Percentiles rank a stretch among this genome's conserved stretches.
Evolutionary conservation across 495 filamentous ascomycete genomes (phyloP).

Genomic region (Acidomyces sp.): DNA sequence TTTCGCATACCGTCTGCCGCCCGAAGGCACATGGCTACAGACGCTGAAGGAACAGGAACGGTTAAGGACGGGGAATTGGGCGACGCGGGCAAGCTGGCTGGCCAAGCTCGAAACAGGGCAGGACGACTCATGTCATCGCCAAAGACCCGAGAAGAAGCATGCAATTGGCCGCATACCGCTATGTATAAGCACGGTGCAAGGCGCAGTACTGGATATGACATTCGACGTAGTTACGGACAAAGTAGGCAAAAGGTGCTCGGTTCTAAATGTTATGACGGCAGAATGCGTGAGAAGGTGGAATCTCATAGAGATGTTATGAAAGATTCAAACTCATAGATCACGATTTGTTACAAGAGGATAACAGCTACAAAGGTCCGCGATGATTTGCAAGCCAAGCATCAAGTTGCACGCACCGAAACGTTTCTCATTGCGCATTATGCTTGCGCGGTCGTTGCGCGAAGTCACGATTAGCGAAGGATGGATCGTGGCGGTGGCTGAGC

Average conservation of each 20-base stretch:
- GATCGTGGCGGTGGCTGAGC: too few species aligned
- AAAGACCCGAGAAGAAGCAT: not conserved
- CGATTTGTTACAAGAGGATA: too few species aligned
- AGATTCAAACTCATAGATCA: too few species aligned
- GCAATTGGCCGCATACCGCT: conserved; percentile 6
- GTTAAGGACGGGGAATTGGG: not conserved
- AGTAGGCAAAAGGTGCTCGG: not conserved
- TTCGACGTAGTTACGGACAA: not conserved
- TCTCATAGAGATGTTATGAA: not conserved
- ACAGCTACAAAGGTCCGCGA: too few species aligned
- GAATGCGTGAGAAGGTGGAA: not conserved
- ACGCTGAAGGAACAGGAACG: not conserved
- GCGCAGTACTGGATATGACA: conserved; percentile 2
- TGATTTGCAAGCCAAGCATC: too few species aligned
- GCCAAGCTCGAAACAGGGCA: not conserved
- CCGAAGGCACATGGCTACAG: not conserved
- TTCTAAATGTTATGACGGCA: not conserved
- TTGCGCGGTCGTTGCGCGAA: too few species aligned
- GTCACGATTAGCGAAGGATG: too few species aligned
- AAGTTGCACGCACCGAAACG: too few species aligned
- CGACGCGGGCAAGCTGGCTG: not conserved
- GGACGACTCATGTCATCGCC: not conserved
- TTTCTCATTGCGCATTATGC: too few species aligned
- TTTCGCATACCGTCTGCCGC: conserved; percentile 12
- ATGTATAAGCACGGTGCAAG: conserved; percentile 7